Base-by-base conservation (phyloP, 805 yeast genomes). In the Candida peoriensis region DNA sequence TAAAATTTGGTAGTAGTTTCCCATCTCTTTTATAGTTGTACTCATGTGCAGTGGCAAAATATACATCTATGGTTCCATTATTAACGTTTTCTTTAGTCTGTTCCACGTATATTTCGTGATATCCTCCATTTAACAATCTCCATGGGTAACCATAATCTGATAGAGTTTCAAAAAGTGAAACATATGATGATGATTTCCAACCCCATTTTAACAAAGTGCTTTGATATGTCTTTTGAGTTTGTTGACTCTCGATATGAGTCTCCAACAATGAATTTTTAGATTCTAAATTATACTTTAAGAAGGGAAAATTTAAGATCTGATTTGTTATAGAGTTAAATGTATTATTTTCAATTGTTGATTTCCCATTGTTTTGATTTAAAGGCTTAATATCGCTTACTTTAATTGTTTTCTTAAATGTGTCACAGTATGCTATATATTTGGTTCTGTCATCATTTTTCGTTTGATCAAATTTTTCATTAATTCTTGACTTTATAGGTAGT, bases 81-180 rank as follows among this genome's bases (percentile, higher is more conserved):
- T 25, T 15, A 8, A 34, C 18, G 13, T 32, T 35, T 5, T 34
- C 25, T 5, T 29, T 16, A 11, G 31, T 44, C 4, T 26, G 18
- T 26, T 42, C 37, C 20, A 50, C 35, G 15, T 41, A 28, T 1
- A 50, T 20, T 16, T 50, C 55, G 18, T 43, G 48, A 3, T 24
- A 31, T 0, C 55, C 55, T 20, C 55, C 55, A 30, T 41, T 47
- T 54, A 50, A 47, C 32, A 50, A 8, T 39, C 52, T 45, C 54
- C 54, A 50, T 6, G 55, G 55, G 28, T 45, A 48, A 10, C 55
- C 55, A 20, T 46, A 50, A 1, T 31, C 6, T 0, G 52, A 41
- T 4, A 50, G 6, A 31, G 33, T 41, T 17, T 47, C 48, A 27
- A 46, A 50, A 15, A 22, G 33, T 2, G 24, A 14, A 6, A 43